Evolutionary conservation across 106 monocot species (phyloP), one percentile per base, ranked within the genome.

Genomic region (Dendrobium huoshanense): DNA sequence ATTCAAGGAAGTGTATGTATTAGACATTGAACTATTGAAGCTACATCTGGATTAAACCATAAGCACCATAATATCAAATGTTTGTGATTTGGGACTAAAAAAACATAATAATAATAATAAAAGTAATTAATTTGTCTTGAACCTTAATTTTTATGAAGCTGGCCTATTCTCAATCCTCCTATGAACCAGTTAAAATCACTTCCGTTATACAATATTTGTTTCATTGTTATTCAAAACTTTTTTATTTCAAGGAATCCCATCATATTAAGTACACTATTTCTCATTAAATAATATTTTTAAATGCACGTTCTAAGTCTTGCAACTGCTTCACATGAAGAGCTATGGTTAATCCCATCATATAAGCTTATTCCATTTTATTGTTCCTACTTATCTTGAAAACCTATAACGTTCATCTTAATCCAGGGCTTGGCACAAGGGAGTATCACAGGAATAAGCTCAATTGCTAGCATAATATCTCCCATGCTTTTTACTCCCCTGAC

Each of bases 341-440:
- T 64, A 64, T 22, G 20, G 18, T 19, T 64, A n/a, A 22, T 2
- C 37, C 37, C 37, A 37, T 65, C 9, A 9, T 65, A 25, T 65
- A 65, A 24, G 64, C 6, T 24, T 65, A 24, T 24, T 65, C 64
- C 6, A 24, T 64, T 64, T 25, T 7, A 64, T n/a, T 64, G 22
- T 7, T 25, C 64, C 7, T 24, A 6, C 9, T 64, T 8, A 25
- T 65, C n/a, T 65, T 65, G n/a, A 65, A 25, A 65, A 65, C 22
- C 25, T 65, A 8, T 2, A 8, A 6, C 19, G n/a, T 61, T 9
- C 8, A 42, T 29, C 42, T 67, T 16, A 17, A 77, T 84, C 72
- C 84, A 99, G 95, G 99, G 99, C 81, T 88, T 93, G 91, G 99
- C 93, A 59, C 99, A 99, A 91, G 99, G 99, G n/a, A 91, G 99